Conservation (phyloP, 2,329 filamentous ascomycete genomes). For the Xylariales sp. region DNA sequence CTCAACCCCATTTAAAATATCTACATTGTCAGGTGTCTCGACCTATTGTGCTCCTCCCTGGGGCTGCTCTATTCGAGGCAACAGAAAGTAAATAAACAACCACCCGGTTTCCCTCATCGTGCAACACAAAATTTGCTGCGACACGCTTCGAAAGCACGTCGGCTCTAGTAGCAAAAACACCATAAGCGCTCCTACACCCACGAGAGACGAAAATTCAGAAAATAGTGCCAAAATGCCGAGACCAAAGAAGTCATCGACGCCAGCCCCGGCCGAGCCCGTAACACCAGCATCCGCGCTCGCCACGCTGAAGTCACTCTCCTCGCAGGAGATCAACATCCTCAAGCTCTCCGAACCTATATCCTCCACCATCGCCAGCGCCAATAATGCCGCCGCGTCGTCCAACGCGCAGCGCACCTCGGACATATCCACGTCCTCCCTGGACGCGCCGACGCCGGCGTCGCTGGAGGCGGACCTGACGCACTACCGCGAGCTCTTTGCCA, state of each 20-base stretch:
- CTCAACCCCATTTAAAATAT: too few species aligned
- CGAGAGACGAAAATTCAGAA: too few species aligned
- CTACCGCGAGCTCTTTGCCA: constrained; percentile 93
- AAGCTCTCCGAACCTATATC: constrained; percentile 72
- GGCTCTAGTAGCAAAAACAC: neutral
- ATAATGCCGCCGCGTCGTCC: constrained; percentile 33
- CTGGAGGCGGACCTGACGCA: constrained; percentile 81
- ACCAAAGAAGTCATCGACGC: constrained; percentile 3
- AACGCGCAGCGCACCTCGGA: constrained; percentile 63
- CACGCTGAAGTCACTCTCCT: constrained; percentile 45
- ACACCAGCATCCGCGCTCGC: constrained; percentile 36
- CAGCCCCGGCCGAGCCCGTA: neutral
- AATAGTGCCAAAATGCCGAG: constrained; percentile 1
- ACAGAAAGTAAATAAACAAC: neutral
- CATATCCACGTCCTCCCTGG: constrained; percentile 60
- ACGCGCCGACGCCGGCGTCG: constrained; percentile 67
- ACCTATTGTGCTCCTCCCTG: too few species aligned
- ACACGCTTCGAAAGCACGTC: neutral
- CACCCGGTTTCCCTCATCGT: too few species aligned
- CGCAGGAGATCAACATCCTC: constrained; percentile 67
- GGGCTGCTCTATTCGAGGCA: too few species aligned
- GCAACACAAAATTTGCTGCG: too few species aligned
- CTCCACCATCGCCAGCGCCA: constrained; percentile 43
- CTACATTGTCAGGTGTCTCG: too few species aligned
- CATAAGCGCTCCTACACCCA: neutral